A percentile compares a stretch with the other conserved stretches of the same genome.
These are phyloP conservation scores for Triangularia verruculosa DNA, from an alignment of 2,329 filamentous ascomycete species.

Conservation along the genomic window DNA sequence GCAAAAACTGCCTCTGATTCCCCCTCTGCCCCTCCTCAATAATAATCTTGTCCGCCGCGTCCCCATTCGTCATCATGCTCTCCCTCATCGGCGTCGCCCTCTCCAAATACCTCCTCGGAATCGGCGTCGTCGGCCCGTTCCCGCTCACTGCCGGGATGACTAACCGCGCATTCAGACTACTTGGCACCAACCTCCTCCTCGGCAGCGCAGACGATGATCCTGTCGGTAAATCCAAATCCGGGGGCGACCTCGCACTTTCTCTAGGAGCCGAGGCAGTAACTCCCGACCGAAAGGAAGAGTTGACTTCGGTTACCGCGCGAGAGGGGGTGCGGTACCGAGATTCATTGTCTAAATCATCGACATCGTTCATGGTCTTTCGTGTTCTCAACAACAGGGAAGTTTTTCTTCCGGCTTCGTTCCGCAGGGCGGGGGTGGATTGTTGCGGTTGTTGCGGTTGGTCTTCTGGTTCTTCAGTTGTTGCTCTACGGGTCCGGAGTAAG, in stretches of 20 bases:
- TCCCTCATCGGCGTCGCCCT: constrained; percentile 43
- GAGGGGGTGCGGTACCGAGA: constrained; percentile 54
- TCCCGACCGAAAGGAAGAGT: constrained; percentile 32
- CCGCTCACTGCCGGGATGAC: constrained; percentile 39
- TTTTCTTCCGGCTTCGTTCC: constrained; percentile 37
- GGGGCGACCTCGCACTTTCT: constrained; percentile 38
- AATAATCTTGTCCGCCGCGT: not conserved
- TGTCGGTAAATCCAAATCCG: constrained; percentile 31
- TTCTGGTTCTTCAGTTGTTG: constrained; percentile 49
- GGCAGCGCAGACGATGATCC: constrained; percentile 48
- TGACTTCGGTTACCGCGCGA: constrained; percentile 56
- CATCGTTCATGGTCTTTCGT: constrained; percentile 44
- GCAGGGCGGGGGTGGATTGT: not conserved
- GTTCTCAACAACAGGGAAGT: constrained; percentile 48
- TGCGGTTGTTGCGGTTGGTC: constrained; percentile 28
- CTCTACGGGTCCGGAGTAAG: constrained; percentile 41
- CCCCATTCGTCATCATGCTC: constrained; percentile 16
- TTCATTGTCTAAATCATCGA: constrained; percentile 44
- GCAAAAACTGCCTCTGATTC: not conserved
- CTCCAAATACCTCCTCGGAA: constrained; percentile 48
- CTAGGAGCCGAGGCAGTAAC: constrained; percentile 29
- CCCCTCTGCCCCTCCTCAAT: not conserved
- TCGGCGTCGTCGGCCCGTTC: constrained; percentile 34
- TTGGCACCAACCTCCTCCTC: constrained; percentile 51
- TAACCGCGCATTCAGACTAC: constrained; percentile 48